phyloP scores from a whole-genome alignment of 1,139 yeast species.

The Starmera stellimalicola region DNA sequence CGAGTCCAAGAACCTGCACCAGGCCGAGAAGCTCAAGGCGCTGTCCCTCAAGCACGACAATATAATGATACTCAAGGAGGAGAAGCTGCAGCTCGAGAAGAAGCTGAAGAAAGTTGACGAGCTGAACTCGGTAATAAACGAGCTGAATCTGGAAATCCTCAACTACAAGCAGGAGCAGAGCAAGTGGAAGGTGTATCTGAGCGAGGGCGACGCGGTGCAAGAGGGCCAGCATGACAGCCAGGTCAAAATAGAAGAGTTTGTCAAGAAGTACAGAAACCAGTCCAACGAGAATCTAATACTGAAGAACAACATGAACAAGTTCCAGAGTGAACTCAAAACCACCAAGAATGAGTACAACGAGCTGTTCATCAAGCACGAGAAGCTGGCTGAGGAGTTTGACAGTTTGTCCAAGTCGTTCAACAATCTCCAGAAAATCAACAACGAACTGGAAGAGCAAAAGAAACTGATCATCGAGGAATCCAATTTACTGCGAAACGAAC shows the following conservation, averaged over 20 bases:
- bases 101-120: slow-evolving; percentile 34
- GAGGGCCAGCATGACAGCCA: too few species aligned
- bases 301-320: slow-evolving; percentile 27
- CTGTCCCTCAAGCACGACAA: slow-evolving; percentile 33
- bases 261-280: slow-evolving; percentile 24
- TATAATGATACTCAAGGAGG: slow-evolving; percentile 43
- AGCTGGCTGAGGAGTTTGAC: slow-evolving; percentile 22
- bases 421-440: slow-evolving; percentile 28
- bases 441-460: slow-evolving; percentile 42
- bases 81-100: slow-evolving; percentile 32
- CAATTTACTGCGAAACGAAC: slow-evolving; percentile 43
- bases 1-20: slow-evolving; percentile 40
- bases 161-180: slow-evolving; percentile 29
- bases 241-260: slow-evolving; percentile 25
- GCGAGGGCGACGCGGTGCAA: too few species aligned
- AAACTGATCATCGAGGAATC: slow-evolving; percentile 52
- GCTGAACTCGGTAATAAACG: slow-evolving; percentile 38
- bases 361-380: slow-evolving; percentile 26
- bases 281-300: slow-evolving; percentile 33
- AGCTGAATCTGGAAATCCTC: slow-evolving; percentile 43
- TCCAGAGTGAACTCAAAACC: slow-evolving; percentile 22
- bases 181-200: slow-evolving; percentile 20
- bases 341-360: slow-evolving; percentile 23
- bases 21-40: slow-evolving; percentile 35
- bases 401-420: slow-evolving; percentile 24